These are phyloP conservation scores for Debaryomyces subglobosus DNA, from an alignment of 1,139 yeast genomes.

Conservation along the genomic window DNA sequence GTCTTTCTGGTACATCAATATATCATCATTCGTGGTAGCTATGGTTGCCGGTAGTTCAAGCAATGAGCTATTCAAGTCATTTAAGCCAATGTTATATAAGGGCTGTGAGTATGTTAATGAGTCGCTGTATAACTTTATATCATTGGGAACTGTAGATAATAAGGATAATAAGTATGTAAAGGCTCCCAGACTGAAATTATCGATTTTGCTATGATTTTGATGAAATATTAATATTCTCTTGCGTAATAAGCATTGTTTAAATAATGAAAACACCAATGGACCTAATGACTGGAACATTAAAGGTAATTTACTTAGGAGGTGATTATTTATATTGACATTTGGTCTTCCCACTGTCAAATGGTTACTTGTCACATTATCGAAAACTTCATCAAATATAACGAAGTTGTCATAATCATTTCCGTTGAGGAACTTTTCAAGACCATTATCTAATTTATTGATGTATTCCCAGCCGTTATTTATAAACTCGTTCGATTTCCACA, in stretches of 20 bases:
- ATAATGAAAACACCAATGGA: conserved; percentile 69
- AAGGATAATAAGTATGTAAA: conserved; percentile 42
- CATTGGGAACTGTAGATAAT: conserved; percentile 41
- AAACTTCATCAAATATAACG: conserved; percentile 24
- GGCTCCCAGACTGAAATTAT: conserved; percentile 26
- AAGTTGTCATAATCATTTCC: conserved; percentile 20
- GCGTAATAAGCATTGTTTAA: conserved; percentile 69
- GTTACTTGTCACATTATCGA: conserved; percentile 14
- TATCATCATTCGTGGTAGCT: conserved; percentile 75
- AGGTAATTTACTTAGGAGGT: conserved; percentile 54
- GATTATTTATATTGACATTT: conserved; percentile 32
- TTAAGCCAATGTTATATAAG: conserved; percentile 66
- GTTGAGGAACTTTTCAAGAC: conserved; percentile 44
- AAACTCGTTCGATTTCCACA: conserved; percentile 59
- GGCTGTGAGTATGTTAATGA: conserved; percentile 42
- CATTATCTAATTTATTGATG: conserved; percentile 44
- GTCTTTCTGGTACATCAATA: conserved; percentile 56
- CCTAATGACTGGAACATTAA: conserved; percentile 59
- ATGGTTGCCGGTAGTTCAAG: conserved; percentile 43
- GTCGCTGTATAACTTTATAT: conserved; percentile 23
- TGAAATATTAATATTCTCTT: conserved; percentile 63
- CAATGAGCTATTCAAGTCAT: conserved; percentile 44
- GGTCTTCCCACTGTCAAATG: conserved; percentile 11
- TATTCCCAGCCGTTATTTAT: conserved; percentile 61
- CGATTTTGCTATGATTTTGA: conserved; percentile 33